Base-by-base conservation (phyloP, 805 yeast species). In the Lachancea kluyveri region DNA sequence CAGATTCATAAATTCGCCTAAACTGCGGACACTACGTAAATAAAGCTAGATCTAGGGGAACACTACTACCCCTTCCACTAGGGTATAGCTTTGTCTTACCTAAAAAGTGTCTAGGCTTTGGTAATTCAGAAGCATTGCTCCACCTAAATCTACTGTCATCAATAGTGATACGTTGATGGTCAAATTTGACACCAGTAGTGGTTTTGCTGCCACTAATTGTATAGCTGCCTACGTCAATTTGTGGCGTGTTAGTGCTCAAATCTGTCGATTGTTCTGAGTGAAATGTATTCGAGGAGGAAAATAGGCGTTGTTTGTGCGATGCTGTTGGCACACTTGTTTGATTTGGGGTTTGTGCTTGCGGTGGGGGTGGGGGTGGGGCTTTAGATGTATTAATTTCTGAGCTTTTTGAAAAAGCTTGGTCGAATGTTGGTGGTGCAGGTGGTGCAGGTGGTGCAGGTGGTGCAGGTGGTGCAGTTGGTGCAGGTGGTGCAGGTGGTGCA, bases 51-150 rank as follows among this genome's bases (percentile, higher is more conserved):
- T 84, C 76, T 40, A 88, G 61, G 1, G 96, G 96, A 21, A 88
- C 92, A 20, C 95, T 83, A 17, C 87, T 74, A 3, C 97, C 97
- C 46, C 95, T 71, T 9, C 97, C 97, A 59, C 95, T 84, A 11
- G 97, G 96, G 60, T 92, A 92, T 42, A 87, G 63, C 54, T 90
- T 87, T 37, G 71, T 71, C 28, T 69, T 70, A 3, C 78, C 82
- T 31, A 72, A 76, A 50, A 82, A 86, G 30, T 72, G 69, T 43
- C 97, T 68, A n/a, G 98, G 97, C 45, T 75, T 76, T 0, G 98
- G 97, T 26, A 92, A 64, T 15, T 85, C 80, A 25, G 62, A 58
- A 11, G 71, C 68, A 52, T 83, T 83, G 3, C 64, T 52, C 65
- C 85, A 88, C 42, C 68, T 72, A 64, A 79, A 87, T 45, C 88